Percentiles rank a stretch among this genome's conserved stretches.
phyloP scores from a whole-genome alignment of 1,284 basidiomycete species.

The Ustanciosporium gigantosporum region DNA sequence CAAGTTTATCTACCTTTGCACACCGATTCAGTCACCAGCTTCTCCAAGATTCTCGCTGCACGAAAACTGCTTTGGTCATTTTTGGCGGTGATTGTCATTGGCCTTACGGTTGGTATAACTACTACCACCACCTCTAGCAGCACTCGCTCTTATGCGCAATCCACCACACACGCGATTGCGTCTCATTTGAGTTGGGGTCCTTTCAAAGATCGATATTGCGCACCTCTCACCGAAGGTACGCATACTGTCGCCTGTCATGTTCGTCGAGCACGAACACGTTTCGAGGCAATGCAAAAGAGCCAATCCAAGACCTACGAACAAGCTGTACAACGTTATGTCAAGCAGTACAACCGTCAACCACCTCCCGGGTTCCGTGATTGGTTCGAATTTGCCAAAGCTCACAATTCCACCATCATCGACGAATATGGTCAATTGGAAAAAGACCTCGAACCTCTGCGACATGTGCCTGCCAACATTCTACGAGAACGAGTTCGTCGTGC shows the following conservation, averaged over 20 bases:
- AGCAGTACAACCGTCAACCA: conserved; percentile 12
- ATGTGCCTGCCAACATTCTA: conserved; percentile 5
- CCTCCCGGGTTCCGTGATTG: conserved; percentile 15
- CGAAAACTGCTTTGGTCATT: too few relatives aligned
- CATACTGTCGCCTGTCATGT: conserved; percentile 13
- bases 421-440: conserved; percentile 24
- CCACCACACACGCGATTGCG: too few relatives aligned
- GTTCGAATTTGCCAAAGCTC: conserved; percentile 12
- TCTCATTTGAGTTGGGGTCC: too few relatives aligned
- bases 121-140: too few relatives aligned
- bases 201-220: too few relatives aligned
- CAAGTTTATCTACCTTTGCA: too few relatives aligned
- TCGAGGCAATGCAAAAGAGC: conserved; percentile 6
- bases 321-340: conserved; percentile 11
- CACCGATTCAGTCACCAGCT: too few relatives aligned
- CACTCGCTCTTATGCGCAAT: too few relatives aligned
- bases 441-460: conserved; percentile 12
- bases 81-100: too few relatives aligned
- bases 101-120: too few relatives aligned
- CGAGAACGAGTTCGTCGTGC: conserved; percentile 9
- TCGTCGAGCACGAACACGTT: conserved; percentile 7
- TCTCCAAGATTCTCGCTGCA: too few relatives aligned
- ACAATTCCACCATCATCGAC: conserved; percentile 20
- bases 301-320: conserved; percentile 15
- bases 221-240: conserved; percentile 3